These are phyloP conservation scores for Ophiobolus disseminans DNA, from an alignment of 2,329 filamentous ascomycete species.

Conservation along the genomic window DNA sequence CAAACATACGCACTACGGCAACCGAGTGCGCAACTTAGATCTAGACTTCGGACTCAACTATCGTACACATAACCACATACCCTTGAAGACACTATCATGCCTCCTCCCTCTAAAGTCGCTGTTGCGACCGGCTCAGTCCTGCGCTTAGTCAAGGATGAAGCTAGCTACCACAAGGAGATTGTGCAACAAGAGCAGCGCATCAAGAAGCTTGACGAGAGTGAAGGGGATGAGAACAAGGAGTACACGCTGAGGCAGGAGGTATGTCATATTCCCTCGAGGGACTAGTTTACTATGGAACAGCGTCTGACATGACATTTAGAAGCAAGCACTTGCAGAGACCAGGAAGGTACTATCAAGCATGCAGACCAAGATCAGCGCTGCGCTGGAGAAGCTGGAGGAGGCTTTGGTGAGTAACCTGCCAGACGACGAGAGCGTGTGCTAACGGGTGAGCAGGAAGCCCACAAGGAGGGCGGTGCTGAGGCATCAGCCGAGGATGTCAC, in stretches of 20 bases:
- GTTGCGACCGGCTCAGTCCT: constrained; percentile 81
- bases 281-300: not conserved
- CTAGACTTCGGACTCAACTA: not conserved
- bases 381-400: constrained; percentile 75
- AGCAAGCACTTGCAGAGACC: constrained; percentile 84
- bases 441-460: constrained; percentile 45
- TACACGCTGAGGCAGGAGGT: constrained; percentile 90
- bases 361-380: constrained; percentile 72
- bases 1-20: constrained; percentile 21
- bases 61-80: not conserved
- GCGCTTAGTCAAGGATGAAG: constrained; percentile 90
- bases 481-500: constrained; percentile 53
- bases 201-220: constrained; percentile 67
- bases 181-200: constrained; percentile 75
- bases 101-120: constrained; percentile 75
- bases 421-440: constrained; percentile 1
- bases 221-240: constrained; percentile 75
- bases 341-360: constrained; percentile 80
- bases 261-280: constrained; percentile 7
- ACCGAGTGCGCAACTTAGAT: constrained; percentile 2
- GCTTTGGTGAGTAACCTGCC: constrained; percentile 68
- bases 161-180: constrained; percentile 87
- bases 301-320: constrained; percentile 57
- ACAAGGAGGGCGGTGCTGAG: constrained; percentile 49
- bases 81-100: constrained; percentile 61